Conservation (phyloP, 352 stramenopile genomes). For the Globisporangium acanthophoron region DNA sequence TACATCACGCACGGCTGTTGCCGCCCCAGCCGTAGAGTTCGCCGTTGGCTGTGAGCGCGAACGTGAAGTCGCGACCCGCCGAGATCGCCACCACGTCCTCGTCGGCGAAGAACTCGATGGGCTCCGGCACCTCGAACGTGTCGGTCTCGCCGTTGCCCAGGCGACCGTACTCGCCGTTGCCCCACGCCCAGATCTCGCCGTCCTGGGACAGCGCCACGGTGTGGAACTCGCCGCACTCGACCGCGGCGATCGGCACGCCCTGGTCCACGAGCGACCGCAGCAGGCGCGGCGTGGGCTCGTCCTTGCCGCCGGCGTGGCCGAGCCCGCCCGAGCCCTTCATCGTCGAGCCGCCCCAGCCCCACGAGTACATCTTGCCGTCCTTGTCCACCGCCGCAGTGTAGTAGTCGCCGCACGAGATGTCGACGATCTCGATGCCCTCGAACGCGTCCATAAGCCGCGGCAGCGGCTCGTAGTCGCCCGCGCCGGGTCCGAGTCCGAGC, state of each 20-base stretch:
- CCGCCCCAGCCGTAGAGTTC: slow-evolving; percentile 89
- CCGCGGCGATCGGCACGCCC: slow-evolving; percentile 59
- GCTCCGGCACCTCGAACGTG: slow-evolving; percentile 76
- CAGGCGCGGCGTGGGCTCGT: slow-evolving; percentile 65
- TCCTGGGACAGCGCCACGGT: slow-evolving; percentile 85
- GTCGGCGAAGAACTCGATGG: slow-evolving; percentile 80
- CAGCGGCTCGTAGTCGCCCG: slow-evolving; percentile 43
- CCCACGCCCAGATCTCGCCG: slow-evolving; percentile 90
- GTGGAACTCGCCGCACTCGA: slow-evolving; percentile 87
- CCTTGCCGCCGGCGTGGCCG: slow-evolving; percentile 66
- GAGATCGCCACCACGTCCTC: slow-evolving; percentile 66
- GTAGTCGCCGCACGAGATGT: slow-evolving; percentile 82
- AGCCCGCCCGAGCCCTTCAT: slow-evolving; percentile 76
- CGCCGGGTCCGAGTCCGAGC: slow-evolving; percentile 44
- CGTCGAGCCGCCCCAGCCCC: slow-evolving; percentile 84
- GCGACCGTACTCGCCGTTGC: slow-evolving; percentile 89
- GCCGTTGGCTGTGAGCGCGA: slow-evolving; percentile 79
- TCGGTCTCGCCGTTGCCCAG: slow-evolving; percentile 87
- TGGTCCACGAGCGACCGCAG: slow-evolving; percentile 73
- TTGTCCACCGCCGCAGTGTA: slow-evolving; percentile 84
- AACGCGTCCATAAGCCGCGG: slow-evolving; percentile 66
- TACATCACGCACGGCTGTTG: slow-evolving; percentile 81
- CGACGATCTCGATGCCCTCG: slow-evolving; percentile 65
- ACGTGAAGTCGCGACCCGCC: slow-evolving; percentile 86
- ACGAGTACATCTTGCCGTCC: slow-evolving; percentile 88